Evolutionary conservation across 495 filamentous ascomycete species (phyloP).

Genomic region (Ramalina peruviana): DNA sequence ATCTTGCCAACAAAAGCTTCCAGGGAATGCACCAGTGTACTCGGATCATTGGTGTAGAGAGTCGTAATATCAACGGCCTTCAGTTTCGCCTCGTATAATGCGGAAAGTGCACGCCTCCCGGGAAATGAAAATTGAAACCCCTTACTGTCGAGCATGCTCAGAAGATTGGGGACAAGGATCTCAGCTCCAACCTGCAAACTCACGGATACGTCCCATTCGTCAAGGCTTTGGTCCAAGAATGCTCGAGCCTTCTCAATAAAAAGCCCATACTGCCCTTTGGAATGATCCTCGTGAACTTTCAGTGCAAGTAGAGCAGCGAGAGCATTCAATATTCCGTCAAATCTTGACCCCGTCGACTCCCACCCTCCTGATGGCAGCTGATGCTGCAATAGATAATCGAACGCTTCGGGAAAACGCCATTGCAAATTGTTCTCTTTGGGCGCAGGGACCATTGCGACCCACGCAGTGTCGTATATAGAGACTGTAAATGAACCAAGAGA

Average conservation of each 20-base stretch:
- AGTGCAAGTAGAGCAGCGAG: conserved; percentile 16
- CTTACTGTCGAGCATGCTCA: conserved; percentile 15
- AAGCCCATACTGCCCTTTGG: background rate
- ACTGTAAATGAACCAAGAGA: too few relatives aligned
- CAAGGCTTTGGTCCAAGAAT: background rate
- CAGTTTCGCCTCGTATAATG: conserved; percentile 16
- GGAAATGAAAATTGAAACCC: conserved; percentile 14
- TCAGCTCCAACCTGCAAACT: conserved; percentile 24
- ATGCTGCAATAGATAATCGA: conserved; percentile 8
- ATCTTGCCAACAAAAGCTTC: conserved; percentile 32
- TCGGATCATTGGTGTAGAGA: conserved; percentile 13
- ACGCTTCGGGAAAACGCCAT: conserved; percentile 19
- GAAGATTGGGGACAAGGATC: conserved; percentile 22
- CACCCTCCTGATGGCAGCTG: conserved; percentile 14
- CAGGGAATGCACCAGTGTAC: conserved; percentile 30
- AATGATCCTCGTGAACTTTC: background rate
- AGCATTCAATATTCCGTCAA: conserved; percentile 19
- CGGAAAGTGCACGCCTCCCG: conserved; percentile 2
- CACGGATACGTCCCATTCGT: conserved; percentile 6
- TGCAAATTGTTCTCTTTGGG: background rate
- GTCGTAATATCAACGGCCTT: conserved; percentile 13
- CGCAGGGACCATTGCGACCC: conserved; percentile 27
- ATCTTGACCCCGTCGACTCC: conserved; percentile 1
- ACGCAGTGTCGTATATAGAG: conserved; percentile 32
- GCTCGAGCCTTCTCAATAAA: background rate